Evolutionary conservation across 78 protist species (phyloP).

Genomic region (Anaeramoeba ignava): DNA sequence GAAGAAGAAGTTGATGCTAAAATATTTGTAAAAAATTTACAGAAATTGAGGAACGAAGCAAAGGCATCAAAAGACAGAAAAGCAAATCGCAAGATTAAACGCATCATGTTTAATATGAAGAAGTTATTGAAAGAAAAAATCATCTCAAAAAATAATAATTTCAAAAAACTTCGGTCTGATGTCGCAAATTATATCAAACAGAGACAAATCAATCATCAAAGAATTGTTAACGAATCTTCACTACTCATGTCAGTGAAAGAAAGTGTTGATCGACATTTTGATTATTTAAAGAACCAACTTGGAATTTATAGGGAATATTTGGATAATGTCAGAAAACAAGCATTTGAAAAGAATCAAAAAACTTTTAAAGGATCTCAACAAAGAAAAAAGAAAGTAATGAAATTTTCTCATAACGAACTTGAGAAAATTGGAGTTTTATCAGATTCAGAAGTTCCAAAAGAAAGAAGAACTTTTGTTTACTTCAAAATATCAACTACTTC

Average conservation of each 20-base stretch:
- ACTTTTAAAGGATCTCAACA: neutral
- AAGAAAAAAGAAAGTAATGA: neutral
- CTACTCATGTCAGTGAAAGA: neutral
- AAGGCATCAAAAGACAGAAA: neutral
- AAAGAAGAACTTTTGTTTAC: neutral
- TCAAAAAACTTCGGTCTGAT: neutral
- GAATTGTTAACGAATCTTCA: neutral
- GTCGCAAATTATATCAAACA: neutral
- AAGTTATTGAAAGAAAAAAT: neutral
- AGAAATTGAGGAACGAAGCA: neutral
- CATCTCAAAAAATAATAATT: neutral
- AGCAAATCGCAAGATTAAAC: neutral
- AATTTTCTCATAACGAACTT: neutral
- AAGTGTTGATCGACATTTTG: neutral
- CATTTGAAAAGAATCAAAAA: neutral
- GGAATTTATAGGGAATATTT: neutral
- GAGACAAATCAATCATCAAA: neutral
- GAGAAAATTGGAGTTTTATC: neutral
- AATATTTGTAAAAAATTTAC: neutral
- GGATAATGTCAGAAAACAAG: neutral
- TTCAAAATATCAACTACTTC: too few species aligned
- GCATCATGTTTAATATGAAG: neutral
- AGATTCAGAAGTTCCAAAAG: neutral
- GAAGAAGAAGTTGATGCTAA: neutral
- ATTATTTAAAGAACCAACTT: neutral